phyloP scores from a whole-genome alignment of 2,329 filamentous ascomycete genomes.

The Fusarium begoniae region DNA sequence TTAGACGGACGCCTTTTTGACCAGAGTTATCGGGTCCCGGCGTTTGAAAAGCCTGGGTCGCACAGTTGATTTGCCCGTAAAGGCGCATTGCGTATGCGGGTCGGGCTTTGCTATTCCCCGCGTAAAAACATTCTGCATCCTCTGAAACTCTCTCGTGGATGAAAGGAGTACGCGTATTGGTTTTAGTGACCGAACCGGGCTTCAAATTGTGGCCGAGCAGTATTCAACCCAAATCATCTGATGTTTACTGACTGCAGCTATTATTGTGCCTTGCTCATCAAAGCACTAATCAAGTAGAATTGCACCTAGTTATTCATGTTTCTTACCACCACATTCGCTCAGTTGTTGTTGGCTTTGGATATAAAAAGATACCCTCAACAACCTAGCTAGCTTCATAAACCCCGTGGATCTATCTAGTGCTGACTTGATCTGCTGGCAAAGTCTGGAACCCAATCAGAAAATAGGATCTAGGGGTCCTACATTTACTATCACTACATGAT shows the following conservation, averaged over 20 bases:
- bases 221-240: background rate
- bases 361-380: background rate
- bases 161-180: conserved; percentile 22
- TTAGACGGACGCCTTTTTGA: conserved; percentile 21
- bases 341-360: background rate
- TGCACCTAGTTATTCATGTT: background rate
- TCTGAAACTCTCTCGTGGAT: background rate
- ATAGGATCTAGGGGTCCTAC: background rate
- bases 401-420: conserved; percentile 4
- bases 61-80: conserved; percentile 9
- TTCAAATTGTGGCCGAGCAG: background rate
- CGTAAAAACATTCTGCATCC: background rate
- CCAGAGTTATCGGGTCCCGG: conserved; percentile 18
- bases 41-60: background rate
- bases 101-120: conserved; percentile 24
- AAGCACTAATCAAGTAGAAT: background rate
- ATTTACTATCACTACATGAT: background rate
- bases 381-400: background rate
- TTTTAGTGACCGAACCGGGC: background rate
- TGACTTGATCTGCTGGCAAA: background rate
- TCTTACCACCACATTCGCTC: background rate
- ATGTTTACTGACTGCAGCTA: background rate
- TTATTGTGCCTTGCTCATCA: background rate
- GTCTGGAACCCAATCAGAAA: background rate
- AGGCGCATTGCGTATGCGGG: background rate